Percentiles rank a stretch among this genome's conserved stretches.
Conservation (phyloP, 1,139 yeast genomes). For the Kazachstania sp. region DNA sequence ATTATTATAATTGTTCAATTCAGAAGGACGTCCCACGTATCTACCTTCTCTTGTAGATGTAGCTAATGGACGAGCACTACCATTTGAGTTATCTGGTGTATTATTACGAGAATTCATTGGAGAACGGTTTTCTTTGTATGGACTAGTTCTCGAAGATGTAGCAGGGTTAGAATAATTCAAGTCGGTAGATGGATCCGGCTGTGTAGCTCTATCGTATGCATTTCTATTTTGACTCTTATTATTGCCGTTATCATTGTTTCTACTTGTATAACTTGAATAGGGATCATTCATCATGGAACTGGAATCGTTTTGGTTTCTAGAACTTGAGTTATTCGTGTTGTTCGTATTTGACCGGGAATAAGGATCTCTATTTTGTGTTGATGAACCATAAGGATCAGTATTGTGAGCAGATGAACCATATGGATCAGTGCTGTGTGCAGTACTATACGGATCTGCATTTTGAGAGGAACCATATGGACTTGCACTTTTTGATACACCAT, state of each 20-base stretch:
- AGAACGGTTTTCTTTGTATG: slow-evolving; percentile 1
- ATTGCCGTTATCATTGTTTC: not conserved
- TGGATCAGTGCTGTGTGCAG: no score
- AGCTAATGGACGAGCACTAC: not conserved
- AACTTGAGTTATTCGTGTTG: not conserved
- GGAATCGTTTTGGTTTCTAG: no score
- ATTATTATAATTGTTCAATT: not conserved
- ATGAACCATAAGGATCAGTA: no score
- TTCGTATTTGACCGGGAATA: not conserved
- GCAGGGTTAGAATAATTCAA: not conserved
- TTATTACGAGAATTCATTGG: slow-evolving; percentile 1
- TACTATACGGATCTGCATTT: no score
- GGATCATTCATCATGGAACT: not conserved
- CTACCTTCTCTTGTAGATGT: slow-evolving; percentile 1
- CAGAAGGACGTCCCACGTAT: not conserved
- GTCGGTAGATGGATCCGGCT: slow-evolving; percentile 3
- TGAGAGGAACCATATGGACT: not conserved
- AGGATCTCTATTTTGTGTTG: not conserved
- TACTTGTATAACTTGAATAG: not conserved
- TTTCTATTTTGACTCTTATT: not conserved
- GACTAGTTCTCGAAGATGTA: not conserved
- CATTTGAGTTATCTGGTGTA: not conserved
- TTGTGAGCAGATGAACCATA: no score
- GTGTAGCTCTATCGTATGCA: not conserved
- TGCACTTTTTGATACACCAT: not conserved